Evolutionary conservation across 352 stramenopile genomes (phyloP), one percentile per base, ranked within the genome.

Genomic region (Phytophthora melonis): DNA sequence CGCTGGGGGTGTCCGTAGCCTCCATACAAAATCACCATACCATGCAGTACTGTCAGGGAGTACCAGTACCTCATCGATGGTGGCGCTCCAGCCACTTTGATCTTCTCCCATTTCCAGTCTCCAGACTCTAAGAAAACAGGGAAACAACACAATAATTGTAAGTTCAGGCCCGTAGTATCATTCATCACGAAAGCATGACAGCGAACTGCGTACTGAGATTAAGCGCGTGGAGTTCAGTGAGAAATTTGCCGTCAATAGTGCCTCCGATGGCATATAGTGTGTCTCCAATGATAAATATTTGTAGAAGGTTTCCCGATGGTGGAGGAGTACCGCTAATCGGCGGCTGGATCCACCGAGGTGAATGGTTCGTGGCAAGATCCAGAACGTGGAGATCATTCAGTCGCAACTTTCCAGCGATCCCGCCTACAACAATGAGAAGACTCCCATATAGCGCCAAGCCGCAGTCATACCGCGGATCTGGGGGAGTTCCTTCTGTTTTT

Each of bases 41-140:
- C 80, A 21, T 78, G 72, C 30, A 90, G 27, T 6, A 89, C 71
- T 14, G 71, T 39, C 43, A 89, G 55, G 2, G 83, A 90, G 66
- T 90, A 88, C 83, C 83, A 90, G 59, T 90, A 90, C 23, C 83
- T 80, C 72, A 89, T 90, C 7, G 81, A 89, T 16, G 81, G 83
- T 30, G 73, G 80, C 3, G 58, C 78, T n/a, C 83, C 83, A 1
- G 66, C 68, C 32, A 88, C 61, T 41, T 76, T 58, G 2, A 90
- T 27, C n/a, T 77, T 83, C 68, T 89, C 74, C 83, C 83, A 90
- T 66, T 66, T 73, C 81, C 80, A 90, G 27, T 87, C 73, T 43
- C 56, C 72, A 16, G 71, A 76, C 16, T 79, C 79, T 90, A 19
- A 5, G 64, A 50, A 3, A 21, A 21, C 41, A 50, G 19, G 41